Conservation (phyloP, 148 eudicot species). For the Amaranthus palmeri region DNA sequence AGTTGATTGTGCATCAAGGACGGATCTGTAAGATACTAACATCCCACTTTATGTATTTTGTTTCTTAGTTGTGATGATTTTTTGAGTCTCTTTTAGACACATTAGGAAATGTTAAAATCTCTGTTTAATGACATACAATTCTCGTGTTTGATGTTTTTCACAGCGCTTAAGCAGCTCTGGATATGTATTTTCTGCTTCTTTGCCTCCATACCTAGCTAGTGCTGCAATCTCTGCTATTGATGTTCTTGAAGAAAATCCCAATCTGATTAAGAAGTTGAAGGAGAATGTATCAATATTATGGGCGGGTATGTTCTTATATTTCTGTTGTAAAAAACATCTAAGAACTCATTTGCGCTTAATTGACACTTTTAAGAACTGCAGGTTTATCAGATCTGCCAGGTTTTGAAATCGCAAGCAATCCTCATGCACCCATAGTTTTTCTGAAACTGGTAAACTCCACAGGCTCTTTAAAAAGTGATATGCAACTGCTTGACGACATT, state of each 20-base stretch:
- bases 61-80: neutral
- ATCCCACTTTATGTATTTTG: too few species aligned
- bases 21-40: too few species aligned
- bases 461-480: slow-evolving; percentile 56
- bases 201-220: slow-evolving; percentile 93
- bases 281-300: slow-evolving; percentile 52
- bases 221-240: slow-evolving; percentile 93
- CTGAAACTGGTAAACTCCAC: slow-evolving; percentile 57
- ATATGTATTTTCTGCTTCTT: slow-evolving; percentile 94
- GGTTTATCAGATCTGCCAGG: slow-evolving; percentile 62
- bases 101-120: neutral
- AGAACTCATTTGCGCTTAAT: neutral
- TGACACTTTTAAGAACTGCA: slow-evolving; percentile 28
- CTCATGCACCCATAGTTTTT: slow-evolving; percentile 67
- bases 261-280: slow-evolving; percentile 51
- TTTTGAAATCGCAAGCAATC: slow-evolving; percentile 68
- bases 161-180: slow-evolving; percentile 99
- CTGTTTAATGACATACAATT: neutral
- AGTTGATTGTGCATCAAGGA: too few species aligned
- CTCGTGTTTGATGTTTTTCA: slow-evolving; percentile 1
- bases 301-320: slow-evolving; percentile 47
- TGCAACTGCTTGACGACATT: slow-evolving; percentile 67
- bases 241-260: slow-evolving; percentile 75
- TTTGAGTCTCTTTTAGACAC: neutral
- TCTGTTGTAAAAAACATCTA: neutral